Conservation (phyloP, 2,329 filamentous ascomycete species). For the Penicillium sp. region DNA sequence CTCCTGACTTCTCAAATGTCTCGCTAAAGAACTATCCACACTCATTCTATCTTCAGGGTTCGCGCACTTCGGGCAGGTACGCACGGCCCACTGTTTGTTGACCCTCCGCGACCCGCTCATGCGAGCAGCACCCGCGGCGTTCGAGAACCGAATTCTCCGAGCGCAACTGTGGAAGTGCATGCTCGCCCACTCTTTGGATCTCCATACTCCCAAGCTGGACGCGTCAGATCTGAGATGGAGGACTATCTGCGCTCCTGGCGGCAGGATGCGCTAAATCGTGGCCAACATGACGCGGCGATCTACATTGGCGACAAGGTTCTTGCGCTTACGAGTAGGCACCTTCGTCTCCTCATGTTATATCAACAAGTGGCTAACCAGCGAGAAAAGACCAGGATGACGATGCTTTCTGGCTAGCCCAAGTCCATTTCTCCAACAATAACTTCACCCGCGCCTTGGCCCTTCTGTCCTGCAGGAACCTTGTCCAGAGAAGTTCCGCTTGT, state of each 20-base stretch:
- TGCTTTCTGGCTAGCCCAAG: constrained; percentile 96
- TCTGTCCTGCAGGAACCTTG: constrained; percentile 79
- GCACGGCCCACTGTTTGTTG: constrained; percentile 28
- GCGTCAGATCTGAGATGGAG: constrained; percentile 65
- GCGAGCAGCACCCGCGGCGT: constrained; percentile 15
- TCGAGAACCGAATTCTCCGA: constrained; percentile 13
- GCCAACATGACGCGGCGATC: constrained; percentile 94
- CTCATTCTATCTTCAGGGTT: background rate
- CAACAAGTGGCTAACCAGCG: constrained; percentile 8
- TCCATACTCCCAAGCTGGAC: background rate
- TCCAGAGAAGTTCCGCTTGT: constrained; percentile 79
- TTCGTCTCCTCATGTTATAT: background rate
- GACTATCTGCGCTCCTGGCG: constrained; percentile 91
- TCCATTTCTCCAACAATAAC: constrained; percentile 93
- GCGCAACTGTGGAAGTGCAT: background rate
- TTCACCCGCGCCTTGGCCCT: constrained; percentile 89
- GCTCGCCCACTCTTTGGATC: background rate
- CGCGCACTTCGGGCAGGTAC: background rate
- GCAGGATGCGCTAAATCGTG: constrained; percentile 91
- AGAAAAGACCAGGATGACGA: constrained; percentile 81
- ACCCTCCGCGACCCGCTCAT: constrained; percentile 23
- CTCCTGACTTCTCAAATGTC: no score
- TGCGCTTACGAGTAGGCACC: constrained; percentile 74
- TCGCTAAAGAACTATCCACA: no score
- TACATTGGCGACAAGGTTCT: constrained; percentile 97